These are phyloP conservation scores for Spizellomyces punctatus DNA, from an alignment of 192 early-diverging fungal genomes.

Conservation along the genomic window DNA sequence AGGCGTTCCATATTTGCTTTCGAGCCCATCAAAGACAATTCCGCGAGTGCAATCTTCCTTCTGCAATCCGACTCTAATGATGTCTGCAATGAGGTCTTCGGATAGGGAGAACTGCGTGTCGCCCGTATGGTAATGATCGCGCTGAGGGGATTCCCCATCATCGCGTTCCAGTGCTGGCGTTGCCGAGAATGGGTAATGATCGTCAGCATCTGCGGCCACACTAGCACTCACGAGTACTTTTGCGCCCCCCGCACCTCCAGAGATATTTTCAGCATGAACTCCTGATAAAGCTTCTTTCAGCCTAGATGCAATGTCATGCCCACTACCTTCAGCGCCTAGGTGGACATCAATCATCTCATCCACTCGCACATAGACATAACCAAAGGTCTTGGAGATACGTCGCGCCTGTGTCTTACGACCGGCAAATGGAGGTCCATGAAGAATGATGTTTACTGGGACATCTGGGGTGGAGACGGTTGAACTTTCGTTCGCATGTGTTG, in stretches of 20 bases:
- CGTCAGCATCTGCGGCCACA: not conserved
- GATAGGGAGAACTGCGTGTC: constrained; percentile 33
- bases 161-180: constrained; percentile 5
- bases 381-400: constrained; percentile 36
- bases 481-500: not conserved
- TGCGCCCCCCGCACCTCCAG: too few relatives aligned
- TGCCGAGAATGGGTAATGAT: too few relatives aligned
- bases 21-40: constrained; percentile 59
- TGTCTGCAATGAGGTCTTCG: constrained; percentile 48
- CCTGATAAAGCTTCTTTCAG: too few relatives aligned
- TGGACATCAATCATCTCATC: constrained; percentile 46
- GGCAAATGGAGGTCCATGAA: constrained; percentile 59
- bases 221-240: not conserved
- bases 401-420: constrained; percentile 53
- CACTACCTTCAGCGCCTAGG: not conserved
- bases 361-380: constrained; percentile 41
- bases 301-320: too few relatives aligned
- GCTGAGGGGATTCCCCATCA: constrained; percentile 3
- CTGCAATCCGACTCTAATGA: constrained; percentile 36
- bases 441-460: constrained; percentile 32
- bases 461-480: not conserved
- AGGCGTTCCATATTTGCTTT: constrained; percentile 48
- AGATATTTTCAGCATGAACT: too few relatives aligned
- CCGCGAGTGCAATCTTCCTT: constrained; percentile 47
- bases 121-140: constrained; percentile 29